These are phyloP conservation scores for Fusarium coffeatum DNA, from an alignment of 2,329 filamentous ascomycete genomes.

Conservation along the genomic window DNA sequence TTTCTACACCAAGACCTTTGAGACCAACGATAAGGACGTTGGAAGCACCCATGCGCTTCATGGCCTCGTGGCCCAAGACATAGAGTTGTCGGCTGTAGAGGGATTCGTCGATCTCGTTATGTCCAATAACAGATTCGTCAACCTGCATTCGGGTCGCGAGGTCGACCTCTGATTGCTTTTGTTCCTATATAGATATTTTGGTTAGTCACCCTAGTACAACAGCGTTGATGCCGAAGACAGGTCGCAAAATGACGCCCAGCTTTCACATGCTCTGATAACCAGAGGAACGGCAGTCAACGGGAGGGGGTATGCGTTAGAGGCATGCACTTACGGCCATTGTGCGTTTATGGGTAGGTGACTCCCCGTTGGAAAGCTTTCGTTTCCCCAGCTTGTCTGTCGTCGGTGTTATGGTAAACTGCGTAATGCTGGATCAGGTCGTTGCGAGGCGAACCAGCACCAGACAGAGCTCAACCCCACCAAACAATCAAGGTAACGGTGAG, in stretches of 20 bases:
- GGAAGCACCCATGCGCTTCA: constrained; percentile 99
- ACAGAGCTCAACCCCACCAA: constrained; percentile 55
- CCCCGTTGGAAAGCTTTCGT: constrained; percentile 73
- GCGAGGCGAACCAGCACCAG: constrained; percentile 50
- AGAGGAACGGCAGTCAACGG: background rate
- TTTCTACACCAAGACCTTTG: constrained; percentile 95
- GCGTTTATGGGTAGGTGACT: constrained; percentile 67
- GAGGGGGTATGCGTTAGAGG: background rate
- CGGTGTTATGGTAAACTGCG: constrained; percentile 52
- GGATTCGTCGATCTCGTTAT: constrained; percentile 75
- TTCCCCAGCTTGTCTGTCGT: constrained; percentile 69
- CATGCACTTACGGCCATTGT: constrained; percentile 68
- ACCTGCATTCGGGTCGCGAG: constrained; percentile 74
- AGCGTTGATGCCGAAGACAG: background rate
- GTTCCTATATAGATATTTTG: constrained; percentile 52
- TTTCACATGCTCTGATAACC: constrained; percentile 16
- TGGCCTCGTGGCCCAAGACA: constrained; percentile 80
- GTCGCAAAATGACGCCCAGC: background rate
- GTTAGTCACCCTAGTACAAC: constrained; percentile 17
- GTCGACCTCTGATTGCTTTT: constrained; percentile 69
- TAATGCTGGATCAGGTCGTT: constrained; percentile 37
- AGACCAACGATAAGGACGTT: constrained; percentile 93
- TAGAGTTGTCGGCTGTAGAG: constrained; percentile 81
- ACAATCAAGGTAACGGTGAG: constrained; percentile 31
- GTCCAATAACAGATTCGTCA: constrained; percentile 67